Conservation (phyloP, 208 protist genomes). For the Leishmania gerbilli region DNA sequence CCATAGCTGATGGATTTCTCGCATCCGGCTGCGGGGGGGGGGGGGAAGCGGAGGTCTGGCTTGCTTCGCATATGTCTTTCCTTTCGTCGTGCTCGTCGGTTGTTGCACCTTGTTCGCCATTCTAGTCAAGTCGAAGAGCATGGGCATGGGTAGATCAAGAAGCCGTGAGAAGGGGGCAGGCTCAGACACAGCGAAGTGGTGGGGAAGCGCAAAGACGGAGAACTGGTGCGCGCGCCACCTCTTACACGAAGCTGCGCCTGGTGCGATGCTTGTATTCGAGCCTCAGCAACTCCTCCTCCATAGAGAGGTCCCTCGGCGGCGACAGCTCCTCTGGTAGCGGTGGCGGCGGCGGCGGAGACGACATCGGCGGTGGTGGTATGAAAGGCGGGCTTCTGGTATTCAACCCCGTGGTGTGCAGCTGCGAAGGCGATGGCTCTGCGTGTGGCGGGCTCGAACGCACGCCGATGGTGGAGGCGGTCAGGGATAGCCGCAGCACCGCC, state of each 20-base stretch:
- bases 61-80: background rate
- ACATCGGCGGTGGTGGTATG: background rate
- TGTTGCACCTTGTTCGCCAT: background rate
- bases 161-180: background rate
- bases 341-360: background rate
- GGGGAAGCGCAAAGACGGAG: background rate
- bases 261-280: constrained; percentile 39
- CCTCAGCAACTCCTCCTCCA: constrained; percentile 76
- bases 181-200: background rate
- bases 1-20: background rate
- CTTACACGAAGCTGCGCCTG: background rate
- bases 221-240: background rate
- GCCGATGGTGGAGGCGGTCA: constrained; percentile 45
- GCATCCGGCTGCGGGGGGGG: background rate
- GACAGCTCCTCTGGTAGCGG: background rate
- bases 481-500: constrained; percentile 55
- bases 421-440: background rate
- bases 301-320: constrained; percentile 13
- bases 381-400: background rate
- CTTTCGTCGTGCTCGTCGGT: background rate
- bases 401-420: background rate
- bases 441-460: background rate
- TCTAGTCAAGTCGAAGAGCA: background rate
- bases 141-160: background rate
- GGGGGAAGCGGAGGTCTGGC: background rate